Percentiles rank a stretch among this genome's conserved stretches.
These are phyloP conservation scores for Blumeriella jaapii DNA, from an alignment of 2,329 filamentous ascomycete genomes.

Conservation along the genomic window DNA sequence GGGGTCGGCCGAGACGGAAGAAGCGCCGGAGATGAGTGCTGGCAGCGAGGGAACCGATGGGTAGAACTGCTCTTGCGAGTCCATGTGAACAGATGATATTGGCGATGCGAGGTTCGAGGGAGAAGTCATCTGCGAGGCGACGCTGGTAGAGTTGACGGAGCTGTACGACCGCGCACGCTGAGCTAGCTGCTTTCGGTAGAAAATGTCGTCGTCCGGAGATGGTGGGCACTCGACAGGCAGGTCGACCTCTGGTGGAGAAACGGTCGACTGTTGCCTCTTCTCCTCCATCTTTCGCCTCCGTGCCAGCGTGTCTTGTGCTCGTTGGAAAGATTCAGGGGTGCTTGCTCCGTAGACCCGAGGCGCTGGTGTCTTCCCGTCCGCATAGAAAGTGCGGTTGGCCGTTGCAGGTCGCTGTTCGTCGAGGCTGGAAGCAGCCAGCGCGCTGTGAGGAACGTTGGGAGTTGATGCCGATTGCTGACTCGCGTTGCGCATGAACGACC, in stretches of 20 bases:
- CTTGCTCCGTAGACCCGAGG: constrained; percentile 30
- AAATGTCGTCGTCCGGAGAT: constrained; percentile 35
- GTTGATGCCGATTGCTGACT: constrained; percentile 21
- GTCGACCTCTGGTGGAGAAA: constrained; percentile 13
- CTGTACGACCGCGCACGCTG: constrained; percentile 23
- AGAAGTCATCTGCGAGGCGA: constrained; percentile 31
- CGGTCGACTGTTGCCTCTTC: constrained; percentile 20
- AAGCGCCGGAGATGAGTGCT: constrained; percentile 50
- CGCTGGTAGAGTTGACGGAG: constrained; percentile 26
- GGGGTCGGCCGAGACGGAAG: constrained; percentile 50
- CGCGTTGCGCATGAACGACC: constrained; percentile 19
- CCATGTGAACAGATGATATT: constrained; percentile 36
- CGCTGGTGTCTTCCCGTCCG: constrained; percentile 29
- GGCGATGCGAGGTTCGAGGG: constrained; percentile 21
- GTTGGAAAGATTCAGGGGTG: constrained; percentile 31
- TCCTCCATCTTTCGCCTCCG: constrained; percentile 28
- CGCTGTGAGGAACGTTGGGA: constrained; percentile 17
- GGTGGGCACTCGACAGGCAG: constrained; percentile 31
- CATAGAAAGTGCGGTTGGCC: constrained; percentile 35
- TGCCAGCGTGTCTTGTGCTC: constrained; percentile 26
- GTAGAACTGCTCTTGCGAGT: constrained; percentile 31
- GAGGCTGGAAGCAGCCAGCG: constrained; percentile 26
- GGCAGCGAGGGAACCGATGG: constrained; percentile 54
- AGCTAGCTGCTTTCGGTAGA: constrained; percentile 16
- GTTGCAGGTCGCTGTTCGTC: constrained; percentile 36